Conservation (phyloP, 352 stramenopile genomes). For the Phytophthora ohioensis region DNA sequence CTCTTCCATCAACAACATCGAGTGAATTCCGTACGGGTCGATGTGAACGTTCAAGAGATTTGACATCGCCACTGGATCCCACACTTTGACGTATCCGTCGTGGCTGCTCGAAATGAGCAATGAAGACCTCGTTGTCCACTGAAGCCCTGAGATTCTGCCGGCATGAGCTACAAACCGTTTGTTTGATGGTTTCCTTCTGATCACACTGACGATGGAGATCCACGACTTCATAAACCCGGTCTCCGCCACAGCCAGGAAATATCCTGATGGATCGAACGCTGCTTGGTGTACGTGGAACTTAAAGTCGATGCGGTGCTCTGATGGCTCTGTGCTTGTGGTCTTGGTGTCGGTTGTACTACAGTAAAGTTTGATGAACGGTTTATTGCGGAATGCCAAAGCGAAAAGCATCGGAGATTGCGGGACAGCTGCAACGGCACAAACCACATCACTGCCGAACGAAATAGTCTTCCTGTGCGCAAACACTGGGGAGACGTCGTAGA, state of each 20-base stretch:
- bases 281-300: constrained; percentile 48
- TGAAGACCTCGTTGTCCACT: constrained; percentile 55
- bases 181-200: constrained; percentile 22
- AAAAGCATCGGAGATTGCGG: constrained; percentile 17
- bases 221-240: constrained; percentile 58
- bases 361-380: constrained; percentile 39
- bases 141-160: constrained; percentile 56
- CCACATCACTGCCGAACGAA: constrained; percentile 21
- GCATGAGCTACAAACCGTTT: constrained; percentile 64
- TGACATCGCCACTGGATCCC: constrained; percentile 43
- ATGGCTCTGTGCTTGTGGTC: not conserved
- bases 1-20: constrained; percentile 41
- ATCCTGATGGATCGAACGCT: constrained; percentile 51
- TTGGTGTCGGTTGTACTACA: not conserved
- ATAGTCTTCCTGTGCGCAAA: constrained; percentile 17
- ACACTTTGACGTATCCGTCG: constrained; percentile 78
- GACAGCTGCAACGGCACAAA: constrained; percentile 36
- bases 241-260: constrained; percentile 55
- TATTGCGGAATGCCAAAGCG: constrained; percentile 38
- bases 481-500: constrained; percentile 21
- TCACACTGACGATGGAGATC: constrained; percentile 57
- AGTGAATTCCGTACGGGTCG: constrained; percentile 54
- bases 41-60: constrained; percentile 52
- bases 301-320: constrained; percentile 38
- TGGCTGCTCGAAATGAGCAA: constrained; percentile 58